These are phyloP conservation scores for Ambispora gerdemannii DNA, from an alignment of 192 early-diverging fungal genomes.

Conservation along the genomic window DNA sequence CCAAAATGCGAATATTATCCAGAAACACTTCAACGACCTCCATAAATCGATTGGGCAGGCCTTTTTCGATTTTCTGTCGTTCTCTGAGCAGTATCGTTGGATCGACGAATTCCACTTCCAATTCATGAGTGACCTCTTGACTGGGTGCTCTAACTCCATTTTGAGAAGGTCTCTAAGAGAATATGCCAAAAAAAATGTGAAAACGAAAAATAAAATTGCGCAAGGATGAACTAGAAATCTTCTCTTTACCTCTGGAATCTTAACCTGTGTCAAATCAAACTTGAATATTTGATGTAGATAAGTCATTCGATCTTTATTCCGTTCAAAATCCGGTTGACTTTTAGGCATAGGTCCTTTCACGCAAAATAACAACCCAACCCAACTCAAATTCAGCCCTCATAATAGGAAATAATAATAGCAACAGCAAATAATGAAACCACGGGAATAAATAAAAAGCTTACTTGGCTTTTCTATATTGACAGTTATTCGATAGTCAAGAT, in stretches of 20 bases:
- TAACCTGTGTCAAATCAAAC: conserved; percentile 88
- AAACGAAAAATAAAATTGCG: conserved; percentile 28
- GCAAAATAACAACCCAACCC: too few species aligned
- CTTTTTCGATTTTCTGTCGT: conserved; percentile 55
- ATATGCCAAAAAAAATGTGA: conserved; percentile 37
- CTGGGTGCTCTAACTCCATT: conserved; percentile 37
- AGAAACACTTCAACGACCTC: conserved; percentile 73
- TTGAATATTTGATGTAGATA: conserved; percentile 81
- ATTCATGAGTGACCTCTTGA: conserved; percentile 69
- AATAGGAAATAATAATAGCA: too few species aligned
- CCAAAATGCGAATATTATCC: conserved; percentile 72
- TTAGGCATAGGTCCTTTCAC: conserved; percentile 41
- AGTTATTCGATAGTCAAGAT: conserved; percentile 84
- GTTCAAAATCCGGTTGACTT: conserved; percentile 51
- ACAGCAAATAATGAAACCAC: conserved; percentile 31
- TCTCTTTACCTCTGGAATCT: conserved; percentile 38
- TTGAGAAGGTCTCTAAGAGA: conserved; percentile 40
- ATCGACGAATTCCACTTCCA: conserved; percentile 77
- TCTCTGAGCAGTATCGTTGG: conserved; percentile 56
- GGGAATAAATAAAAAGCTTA: conserved; percentile 31
- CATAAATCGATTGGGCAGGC: conserved; percentile 60
- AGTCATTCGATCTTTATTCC: conserved; percentile 85
- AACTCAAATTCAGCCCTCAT: too few species aligned
- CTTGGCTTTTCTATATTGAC: conserved; percentile 74
- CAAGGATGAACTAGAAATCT: not conserved